Evolutionary conservation across 331 rosid species (phyloP), one percentile per base, ranked within the genome.

Genomic region (Malus hybrid): DNA sequence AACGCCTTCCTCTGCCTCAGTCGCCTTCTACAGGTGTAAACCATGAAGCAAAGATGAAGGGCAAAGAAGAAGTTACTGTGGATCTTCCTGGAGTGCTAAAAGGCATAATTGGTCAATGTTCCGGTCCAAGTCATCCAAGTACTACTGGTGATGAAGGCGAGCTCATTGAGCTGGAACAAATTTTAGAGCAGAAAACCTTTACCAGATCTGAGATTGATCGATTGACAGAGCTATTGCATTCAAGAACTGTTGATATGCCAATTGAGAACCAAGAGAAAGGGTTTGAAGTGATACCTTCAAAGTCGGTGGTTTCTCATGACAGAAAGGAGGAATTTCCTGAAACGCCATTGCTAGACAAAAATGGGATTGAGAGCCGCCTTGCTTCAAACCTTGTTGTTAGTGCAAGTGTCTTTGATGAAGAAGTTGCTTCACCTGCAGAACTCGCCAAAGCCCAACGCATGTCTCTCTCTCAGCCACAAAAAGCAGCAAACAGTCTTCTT

Each of bases 131-230:
- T 59, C 76, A 52, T 61, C 84, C 92, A 54, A 76, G 80, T 63
- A 77, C 73, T 82, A 62, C 55, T 70, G 74, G 83, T 67, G 86
- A 87, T 20, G 74, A 81, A 61, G 86, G 82, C 16, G 85, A 84
- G 68, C 80, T 90, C 71, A 81, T 83, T 22, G 92, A 89, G 65
- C 93, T 94, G 56, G 97, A 94, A 85, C 85, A 90, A 75, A 80
- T 94, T 63, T 77, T 94, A 76, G 87, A 86, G 89, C 93, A 90
- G 84, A 94, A 92, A 86, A 90, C 97, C 60, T 92, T 92, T 76
- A 85, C 93, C 73, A 94, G 97, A 88, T 85, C 87, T 74, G 99
- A 94, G 86, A 88, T 92, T 72, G 93, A 90, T 80, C 90, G 84
- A 69, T 84, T 94, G 90, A 92, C 96, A 46, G 90, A 88, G 65